Percentiles rank a stretch among this genome's conserved stretches.
These are phyloP conservation scores for Fusarium decemcellulare DNA, from an alignment of 2,329 filamentous ascomycete species.

Conservation along the genomic window DNA sequence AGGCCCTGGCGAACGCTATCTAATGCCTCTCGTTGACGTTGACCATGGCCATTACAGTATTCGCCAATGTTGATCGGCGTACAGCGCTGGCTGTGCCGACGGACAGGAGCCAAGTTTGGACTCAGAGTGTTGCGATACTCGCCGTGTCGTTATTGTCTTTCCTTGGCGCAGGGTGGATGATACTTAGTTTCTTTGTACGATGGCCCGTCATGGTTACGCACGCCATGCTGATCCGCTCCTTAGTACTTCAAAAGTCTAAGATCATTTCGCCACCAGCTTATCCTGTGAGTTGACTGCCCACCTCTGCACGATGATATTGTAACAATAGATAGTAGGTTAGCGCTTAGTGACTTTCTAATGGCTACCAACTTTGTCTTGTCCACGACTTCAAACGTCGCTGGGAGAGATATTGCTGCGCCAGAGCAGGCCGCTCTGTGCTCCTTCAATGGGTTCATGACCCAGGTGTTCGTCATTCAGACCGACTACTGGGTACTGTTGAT, in stretches of 20 bases:
- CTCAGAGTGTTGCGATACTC: not conserved
- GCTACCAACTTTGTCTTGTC: constrained; percentile 18
- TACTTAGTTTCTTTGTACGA: constrained; percentile 13
- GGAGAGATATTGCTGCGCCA: constrained; percentile 9
- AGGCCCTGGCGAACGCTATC: not conserved
- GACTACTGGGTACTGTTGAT: constrained; percentile 22
- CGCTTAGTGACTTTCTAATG: constrained; percentile 21
- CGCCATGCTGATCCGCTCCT: not conserved
- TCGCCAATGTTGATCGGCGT: constrained; percentile 5
- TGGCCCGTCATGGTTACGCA: not conserved
- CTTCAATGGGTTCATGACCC: constrained; percentile 20
- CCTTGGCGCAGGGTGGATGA: constrained; percentile 19
- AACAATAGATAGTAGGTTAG: constrained; percentile 9
- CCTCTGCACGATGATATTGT: not conserved
- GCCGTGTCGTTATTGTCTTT: not conserved
- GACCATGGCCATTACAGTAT: not conserved
- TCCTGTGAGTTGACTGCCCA: constrained; percentile 12
- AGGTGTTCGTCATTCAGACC: constrained; percentile 18
- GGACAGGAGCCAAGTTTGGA: not conserved
- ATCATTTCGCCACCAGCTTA: constrained; percentile 22
- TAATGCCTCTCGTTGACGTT: not conserved
- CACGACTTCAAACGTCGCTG: constrained; percentile 10
- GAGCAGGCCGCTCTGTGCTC: constrained; percentile 10
- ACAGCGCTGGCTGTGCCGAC: not conserved
- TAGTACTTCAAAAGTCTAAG: constrained; percentile 16